Base-by-base conservation (phyloP, 805 yeast genomes). In the Ogataea paradorogensis region DNA sequence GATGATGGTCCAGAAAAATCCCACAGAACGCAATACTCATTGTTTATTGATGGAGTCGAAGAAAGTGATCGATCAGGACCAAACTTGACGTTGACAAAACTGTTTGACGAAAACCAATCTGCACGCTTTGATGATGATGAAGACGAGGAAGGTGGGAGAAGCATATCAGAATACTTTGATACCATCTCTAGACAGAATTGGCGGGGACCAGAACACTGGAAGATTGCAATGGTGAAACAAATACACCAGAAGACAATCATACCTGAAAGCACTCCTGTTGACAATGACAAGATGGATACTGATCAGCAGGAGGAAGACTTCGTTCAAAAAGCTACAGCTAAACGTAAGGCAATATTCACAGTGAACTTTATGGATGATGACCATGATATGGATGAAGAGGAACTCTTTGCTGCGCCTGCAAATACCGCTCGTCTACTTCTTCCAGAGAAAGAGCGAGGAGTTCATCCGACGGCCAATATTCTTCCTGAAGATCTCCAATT, bases 171-270 rank as follows among this genome's bases (percentile, higher is more conserved):
- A 2, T 84, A 87, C 57, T 88, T 88, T 61, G 96, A 89, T 57
- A 80, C 78, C 38, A 72, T 78, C 15, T 69, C 87, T 62, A 75
- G 71, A 42, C 65, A 70, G 23, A 84, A 79, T 57, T 90, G 97
- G 96, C 76, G 95, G 21, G 97, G 97, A 7, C 84, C 91, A 10
- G 91, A 86, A 48, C 95, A 87, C 62, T 91, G 97, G 97, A 84
- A 84, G 61, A 83, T 91, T 9, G 67, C 74, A 29, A 74, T 78
- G 27, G 38, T 52, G 14, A 52, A 46, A 22, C 36, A 47, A 27
- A 37, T 40, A 1, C 40, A 39, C 9, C 43, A 46, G n/a, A 31
- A 31, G 15, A 22, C 15, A 25, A 9, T 32, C 5, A 33, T 33
- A 4, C 43, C 43, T 3, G 46, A 27, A 9, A 5, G 7, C 5